Base-by-base conservation (phyloP, 129 eudicot species). In the Arctium lappa region DNA sequence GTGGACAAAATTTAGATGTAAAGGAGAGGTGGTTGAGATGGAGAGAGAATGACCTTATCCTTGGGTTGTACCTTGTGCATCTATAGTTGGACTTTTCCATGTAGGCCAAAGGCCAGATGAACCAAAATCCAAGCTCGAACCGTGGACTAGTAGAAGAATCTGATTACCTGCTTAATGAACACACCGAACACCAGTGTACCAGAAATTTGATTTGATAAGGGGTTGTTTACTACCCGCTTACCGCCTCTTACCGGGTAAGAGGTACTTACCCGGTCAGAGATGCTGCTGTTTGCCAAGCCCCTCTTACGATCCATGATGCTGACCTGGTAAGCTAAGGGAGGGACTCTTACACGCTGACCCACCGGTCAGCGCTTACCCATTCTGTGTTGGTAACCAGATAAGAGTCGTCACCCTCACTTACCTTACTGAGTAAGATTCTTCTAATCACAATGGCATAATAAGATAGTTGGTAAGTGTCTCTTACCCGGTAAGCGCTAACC, bases 21-120 rank as follows among this genome's bases (percentile, higher is more conserved):
- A 73, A 81, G 8, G 84, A 80, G 78, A 81, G 78, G 84, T 72
- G 72, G 74, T 72, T 80, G 48, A 70, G 78, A 78, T 39, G 69
- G 82, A 83, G 78, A 77, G 76, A 77, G 69, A 37, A 77, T 77
- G 60, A 62, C 82, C 60, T 27, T 53, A 18, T 77, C 36, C 33
- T 77, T 53, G 65, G 73, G 68, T 71, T 77, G 86, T 70, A 77
- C 73, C 72, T 44, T 77, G 73, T 77, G 82, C 86, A 70, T 38
- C 27, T 76, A 38, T 56, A 37, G 37, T 69, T 69, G n/a, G 4
- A 46, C 33, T 13, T 34, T 33, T 33, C 15, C 56, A 1, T 46
- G 56, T 46, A 46, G 56, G 13, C 56, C 12, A 46, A 46, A 46
- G 56, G 13, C 56, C 13, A 46, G 56, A 53, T 53, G n/a, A 53